Evolutionary conservation across 2,329 filamentous ascomycete genomes (phyloP), one percentile per base, ranked within the genome.

Genomic region (Scytalidium sp.): DNA sequence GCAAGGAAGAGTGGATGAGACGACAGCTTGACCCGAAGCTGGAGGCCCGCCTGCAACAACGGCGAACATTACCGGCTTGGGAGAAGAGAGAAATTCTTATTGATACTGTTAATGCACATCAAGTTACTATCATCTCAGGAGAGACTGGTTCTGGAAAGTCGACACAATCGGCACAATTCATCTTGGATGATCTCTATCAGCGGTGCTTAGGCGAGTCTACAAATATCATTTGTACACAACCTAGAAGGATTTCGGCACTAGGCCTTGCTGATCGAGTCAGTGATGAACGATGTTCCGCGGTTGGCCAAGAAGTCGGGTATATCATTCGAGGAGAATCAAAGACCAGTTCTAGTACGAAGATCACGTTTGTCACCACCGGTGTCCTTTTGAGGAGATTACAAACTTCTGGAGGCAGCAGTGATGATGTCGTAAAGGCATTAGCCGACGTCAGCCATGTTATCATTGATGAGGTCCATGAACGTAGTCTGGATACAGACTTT

Each of bases 71-170:
- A 2, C 94, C 94, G 2, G 94, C 94, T 2, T 99, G 94, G 94
- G 81, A 82, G 52, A 83, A 94, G 60, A 84, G 83, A 59, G 84
- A 93, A 19, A 75, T 79, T 1, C 89, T 99, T 23, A 82, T 97
- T 9, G 68, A 80, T 19, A 87, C 88, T 0, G 88, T 99, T 44
- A 79, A 79, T 40, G 73, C 78, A 3, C 84, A 93, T 62, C 87
- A 97, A 67, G 91, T 99, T 45, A 96, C 90, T 1, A 97, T 99
- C 61, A 94, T 99, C 60, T 95, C 92, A 41, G 94, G 94, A 58
- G 94, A 97, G 70, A 99, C 94, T 3, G 94, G 94, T 47, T 96
- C 90, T 17, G 94, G 94, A 64, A 99, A 99, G 70, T 96, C 90
- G 44, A 97, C 94, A 1, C 94, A 99, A 67, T 94, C 90, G 2